These are phyloP conservation scores for Sporobolus alterniflorus DNA, from an alignment of 202 grass and related monocot species.

Conservation along the genomic window DNA sequence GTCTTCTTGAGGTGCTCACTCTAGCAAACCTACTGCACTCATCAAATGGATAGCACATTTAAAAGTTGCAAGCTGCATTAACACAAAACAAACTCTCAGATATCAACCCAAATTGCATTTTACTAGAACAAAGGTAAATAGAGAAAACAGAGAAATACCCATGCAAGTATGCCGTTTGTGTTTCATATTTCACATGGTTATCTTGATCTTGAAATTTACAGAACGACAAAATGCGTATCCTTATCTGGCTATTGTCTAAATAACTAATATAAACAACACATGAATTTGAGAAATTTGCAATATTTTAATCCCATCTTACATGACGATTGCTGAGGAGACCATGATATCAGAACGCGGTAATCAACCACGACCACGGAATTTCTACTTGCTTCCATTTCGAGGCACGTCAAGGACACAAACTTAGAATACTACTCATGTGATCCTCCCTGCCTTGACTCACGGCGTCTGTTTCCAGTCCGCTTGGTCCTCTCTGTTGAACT, in stretches of 20 bases:
- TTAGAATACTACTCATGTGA: slow-evolving; percentile 29
- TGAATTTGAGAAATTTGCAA: neutral
- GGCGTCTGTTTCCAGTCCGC: slow-evolving; percentile 9
- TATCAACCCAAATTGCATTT: neutral
- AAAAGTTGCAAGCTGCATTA: neutral
- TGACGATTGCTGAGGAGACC: slow-evolving; percentile 29
- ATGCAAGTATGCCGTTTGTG: neutral
- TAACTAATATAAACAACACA: neutral
- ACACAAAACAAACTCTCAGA: neutral
- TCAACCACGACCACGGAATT: slow-evolving; percentile 31
- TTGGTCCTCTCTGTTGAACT: slow-evolving; percentile 18
- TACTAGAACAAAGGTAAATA: neutral
- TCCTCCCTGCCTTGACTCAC: slow-evolving; percentile 34
- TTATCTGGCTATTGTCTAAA: neutral
- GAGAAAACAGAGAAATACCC: neutral
- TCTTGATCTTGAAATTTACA: neutral
- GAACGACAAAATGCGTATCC: neutral
- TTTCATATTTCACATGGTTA: neutral
- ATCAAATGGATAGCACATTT: slow-evolving; percentile 8
- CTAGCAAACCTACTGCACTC: slow-evolving; percentile 5
- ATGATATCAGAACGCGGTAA: slow-evolving; percentile 45
- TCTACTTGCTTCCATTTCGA: slow-evolving; percentile 38
- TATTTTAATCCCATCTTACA: neutral
- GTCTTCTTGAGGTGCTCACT: neutral
- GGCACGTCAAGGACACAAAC: slow-evolving; percentile 10